These are phyloP conservation scores for Carnegiea gigantea DNA, from an alignment of 179 eudicot species.

Conservation along the genomic window DNA sequence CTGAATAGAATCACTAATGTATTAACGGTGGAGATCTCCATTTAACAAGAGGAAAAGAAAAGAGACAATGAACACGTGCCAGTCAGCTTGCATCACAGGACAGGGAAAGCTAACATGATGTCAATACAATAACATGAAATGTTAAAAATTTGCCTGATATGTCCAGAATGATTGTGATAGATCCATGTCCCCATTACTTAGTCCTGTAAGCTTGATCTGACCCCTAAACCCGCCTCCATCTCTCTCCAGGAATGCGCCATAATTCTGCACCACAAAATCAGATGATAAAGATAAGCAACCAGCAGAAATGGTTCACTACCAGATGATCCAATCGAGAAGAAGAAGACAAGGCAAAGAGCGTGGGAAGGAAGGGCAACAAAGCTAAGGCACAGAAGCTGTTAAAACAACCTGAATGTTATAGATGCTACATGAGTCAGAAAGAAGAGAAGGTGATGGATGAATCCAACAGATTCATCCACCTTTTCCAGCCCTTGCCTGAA, in stretches of 20 bases:
- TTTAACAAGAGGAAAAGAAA: background rate
- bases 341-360: background rate
- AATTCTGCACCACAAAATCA: conserved; percentile 55
- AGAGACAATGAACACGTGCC: background rate
- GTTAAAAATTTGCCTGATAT: conserved; percentile 58
- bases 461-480: background rate
- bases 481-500: background rate
- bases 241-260: conserved; percentile 89
- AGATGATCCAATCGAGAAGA: background rate
- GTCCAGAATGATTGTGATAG: conserved; percentile 68
- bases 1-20: background rate
- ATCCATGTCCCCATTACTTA: conserved; percentile 58
- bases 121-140: conserved; percentile 7
- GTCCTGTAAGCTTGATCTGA: conserved; percentile 67
- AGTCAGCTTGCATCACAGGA: background rate
- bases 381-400: background rate
- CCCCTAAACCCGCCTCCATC: conserved; percentile 98
- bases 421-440: conserved; percentile 1
- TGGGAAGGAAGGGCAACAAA: background rate
- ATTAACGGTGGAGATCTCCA: background rate
- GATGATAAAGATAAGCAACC: conserved; percentile 15
- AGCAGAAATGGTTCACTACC: conserved; percentile 2
- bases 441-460: background rate
- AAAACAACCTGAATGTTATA: conserved; percentile 2
- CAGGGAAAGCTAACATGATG: background rate